Conservation (phyloP, 192 early-diverging fungal species). For the Blastocladiella britannica region DNA sequence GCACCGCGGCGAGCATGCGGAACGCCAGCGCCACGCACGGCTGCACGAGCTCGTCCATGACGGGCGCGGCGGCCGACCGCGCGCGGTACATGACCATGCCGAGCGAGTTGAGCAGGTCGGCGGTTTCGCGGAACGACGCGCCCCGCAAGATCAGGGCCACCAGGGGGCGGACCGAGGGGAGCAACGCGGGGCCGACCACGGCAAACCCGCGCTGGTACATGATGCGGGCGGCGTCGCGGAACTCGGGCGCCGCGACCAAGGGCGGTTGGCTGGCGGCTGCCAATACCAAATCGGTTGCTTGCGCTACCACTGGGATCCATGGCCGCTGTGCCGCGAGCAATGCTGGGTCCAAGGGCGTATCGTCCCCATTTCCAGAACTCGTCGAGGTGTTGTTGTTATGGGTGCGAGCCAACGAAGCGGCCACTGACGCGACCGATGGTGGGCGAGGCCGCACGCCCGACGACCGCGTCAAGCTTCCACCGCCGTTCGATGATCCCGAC, state of each 20-base stretch:
- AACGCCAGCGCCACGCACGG: conserved; percentile 69
- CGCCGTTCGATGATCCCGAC: too few species aligned
- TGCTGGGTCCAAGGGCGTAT: too few species aligned
- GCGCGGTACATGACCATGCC: conserved; percentile 73
- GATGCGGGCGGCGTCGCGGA: conserved; percentile 19
- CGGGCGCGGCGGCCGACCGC: conserved; percentile 34
- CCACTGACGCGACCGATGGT: neutral
- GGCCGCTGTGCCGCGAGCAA: too few species aligned
- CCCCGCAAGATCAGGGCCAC: conserved; percentile 56
- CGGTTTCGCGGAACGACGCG: conserved; percentile 52
- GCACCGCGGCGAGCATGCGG: conserved; percentile 57
- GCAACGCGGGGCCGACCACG: conserved; percentile 58
- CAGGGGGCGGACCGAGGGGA: conserved; percentile 57
- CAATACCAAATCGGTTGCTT: neutral
- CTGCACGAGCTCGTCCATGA: conserved; percentile 43
- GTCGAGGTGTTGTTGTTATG: neutral
- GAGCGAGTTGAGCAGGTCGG: conserved; percentile 71
- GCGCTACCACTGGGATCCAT: neutral
- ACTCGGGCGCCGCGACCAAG: neutral
- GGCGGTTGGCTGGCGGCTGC: neutral
- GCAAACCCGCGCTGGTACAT: conserved; percentile 74
- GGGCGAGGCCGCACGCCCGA: too few species aligned
- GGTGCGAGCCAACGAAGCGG: neutral
- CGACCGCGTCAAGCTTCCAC: too few species aligned
- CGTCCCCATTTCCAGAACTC: too few species aligned